Percentiles rank a stretch among this genome's conserved stretches.
Conservation (phyloP, 208 protist genomes). For the Acanthamoeba lenticulata region DNA sequence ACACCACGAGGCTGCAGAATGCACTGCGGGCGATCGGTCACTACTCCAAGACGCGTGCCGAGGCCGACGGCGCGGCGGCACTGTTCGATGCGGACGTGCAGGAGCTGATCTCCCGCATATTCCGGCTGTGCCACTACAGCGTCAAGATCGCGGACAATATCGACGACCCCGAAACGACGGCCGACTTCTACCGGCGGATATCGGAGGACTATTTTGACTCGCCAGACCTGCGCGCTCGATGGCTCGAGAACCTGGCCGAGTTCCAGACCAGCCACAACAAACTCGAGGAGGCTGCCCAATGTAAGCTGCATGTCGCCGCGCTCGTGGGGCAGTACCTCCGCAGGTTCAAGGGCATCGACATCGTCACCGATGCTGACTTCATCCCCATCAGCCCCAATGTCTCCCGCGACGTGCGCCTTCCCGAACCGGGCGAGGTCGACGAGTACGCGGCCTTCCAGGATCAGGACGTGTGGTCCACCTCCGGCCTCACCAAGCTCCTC, state of each 20-base stretch:
- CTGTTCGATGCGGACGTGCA: background rate
- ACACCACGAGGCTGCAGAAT: background rate
- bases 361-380: background rate
- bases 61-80: background rate
- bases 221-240: slow-evolving; percentile 78
- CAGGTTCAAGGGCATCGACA: background rate
- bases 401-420: background rate
- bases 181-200: slow-evolving; percentile 80
- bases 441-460: slow-evolving; percentile 47
- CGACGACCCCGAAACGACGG: slow-evolving; percentile 77
- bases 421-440: slow-evolving; percentile 34
- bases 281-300: slow-evolving; percentile 30
- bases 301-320: slow-evolving; percentile 27
- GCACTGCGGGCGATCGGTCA: background rate
- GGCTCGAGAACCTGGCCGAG: slow-evolving; percentile 75
- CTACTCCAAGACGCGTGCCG: background rate
- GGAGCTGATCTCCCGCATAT: slow-evolving; percentile 30
- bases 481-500: slow-evolving; percentile 27
- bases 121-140: slow-evolving; percentile 25
- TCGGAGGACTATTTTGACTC: slow-evolving; percentile 80
- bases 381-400: slow-evolving; percentile 25
- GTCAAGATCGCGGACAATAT: slow-evolving; percentile 60
- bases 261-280: slow-evolving; percentile 69
- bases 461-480: background rate
- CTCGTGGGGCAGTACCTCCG: slow-evolving; percentile 48